phyloP scores from a whole-genome alignment of 2,329 filamentous ascomycete genomes.

The Fusarium domesticum region DNA sequence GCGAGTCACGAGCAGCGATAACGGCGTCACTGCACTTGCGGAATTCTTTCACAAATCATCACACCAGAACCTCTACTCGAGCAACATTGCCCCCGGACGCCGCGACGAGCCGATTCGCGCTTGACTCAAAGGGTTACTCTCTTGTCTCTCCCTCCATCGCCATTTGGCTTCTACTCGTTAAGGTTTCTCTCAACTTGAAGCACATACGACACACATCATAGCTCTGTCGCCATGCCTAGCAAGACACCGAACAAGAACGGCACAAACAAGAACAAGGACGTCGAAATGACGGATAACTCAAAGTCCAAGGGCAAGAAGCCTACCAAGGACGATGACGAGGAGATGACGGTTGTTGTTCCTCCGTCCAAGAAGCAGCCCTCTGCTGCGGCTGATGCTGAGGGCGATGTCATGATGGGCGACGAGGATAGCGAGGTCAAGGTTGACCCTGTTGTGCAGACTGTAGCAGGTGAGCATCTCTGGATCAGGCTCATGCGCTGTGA shows the following conservation, averaged over 20 bases:
- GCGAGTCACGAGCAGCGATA: slow-evolving; percentile 5
- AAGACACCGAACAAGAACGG: slow-evolving; percentile 72
- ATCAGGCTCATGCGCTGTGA: neutral
- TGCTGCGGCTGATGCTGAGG: slow-evolving; percentile 59
- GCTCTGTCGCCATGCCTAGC: slow-evolving; percentile 57
- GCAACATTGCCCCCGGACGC: slow-evolving; percentile 9
- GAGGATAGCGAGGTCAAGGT: slow-evolving; percentile 54
- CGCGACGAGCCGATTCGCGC: slow-evolving; percentile 28
- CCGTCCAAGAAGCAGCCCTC: slow-evolving; percentile 65
- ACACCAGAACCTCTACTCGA: slow-evolving; percentile 7
- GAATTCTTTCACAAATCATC: neutral
- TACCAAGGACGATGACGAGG: slow-evolving; percentile 66
- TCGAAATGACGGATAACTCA: slow-evolving; percentile 67
- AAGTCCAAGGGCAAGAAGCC: slow-evolving; percentile 66
- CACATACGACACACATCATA: slow-evolving; percentile 7
- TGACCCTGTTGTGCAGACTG: slow-evolving; percentile 58
- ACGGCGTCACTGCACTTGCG: slow-evolving; percentile 2
- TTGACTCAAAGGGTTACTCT: slow-evolving; percentile 20
- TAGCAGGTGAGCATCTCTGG: slow-evolving; percentile 50
- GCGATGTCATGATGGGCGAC: slow-evolving; percentile 69
- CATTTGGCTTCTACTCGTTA: slow-evolving; percentile 15
- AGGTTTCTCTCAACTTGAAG: slow-evolving; percentile 1
- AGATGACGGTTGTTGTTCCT: slow-evolving; percentile 80
- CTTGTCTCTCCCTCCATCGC: slow-evolving; percentile 18
- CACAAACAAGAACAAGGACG: slow-evolving; percentile 59